Evolutionary conservation across 1,139 yeast genomes (phyloP), one percentile per base, ranked within the genome.

Genomic region (Lodderomyces pseudojiufengensis): DNA sequence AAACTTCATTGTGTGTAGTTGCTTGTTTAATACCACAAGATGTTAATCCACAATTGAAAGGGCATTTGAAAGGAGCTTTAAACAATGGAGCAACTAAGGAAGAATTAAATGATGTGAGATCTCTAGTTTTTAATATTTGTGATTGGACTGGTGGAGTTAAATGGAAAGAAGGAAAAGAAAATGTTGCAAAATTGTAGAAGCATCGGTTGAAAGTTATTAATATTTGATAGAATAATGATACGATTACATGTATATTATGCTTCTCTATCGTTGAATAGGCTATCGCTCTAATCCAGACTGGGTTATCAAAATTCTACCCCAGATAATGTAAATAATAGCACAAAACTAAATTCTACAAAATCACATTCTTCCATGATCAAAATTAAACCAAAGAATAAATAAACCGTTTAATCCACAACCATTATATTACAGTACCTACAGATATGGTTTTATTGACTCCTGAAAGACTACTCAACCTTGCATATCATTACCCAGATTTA

Each of bases 41-140:
- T 56, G 96, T 88, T n/a, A 86, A 84, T 48, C 95, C 96, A 0
- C 96, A 88, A 52, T 68, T 88, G 46, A 86, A 86, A 59, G 97
- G 97, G 0, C 97, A 88, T 54, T 68, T 88, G 43, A 77, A 73
- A 52, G 97, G 97, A 0, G 96, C 95, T 0, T 42, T 80, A 37
- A 87, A 87, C 51, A 76, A 80, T 27, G 95, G 96, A 0, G 85
- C 85, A 8, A 66, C 84, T 3, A 55, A 57, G 30, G 84, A 80
- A 34, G 85, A 84, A 44, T 67, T 87, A 33, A 66, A 67, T 39
- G 78, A 76, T 5, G 72, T 78, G 14, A 66, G 95, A 38, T 64
- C 61, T 13, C 52, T 88, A 64, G 80, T 85, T 6, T 72, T 86
- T 40, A 73, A 76, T 40, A 65, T 88, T 21, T 71, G 88, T 46